A percentile compares a stretch with the other conserved stretches of the same genome.
phyloP scores from a whole-genome alignment of 345 rosid species.

The Pugionium dolabratum region DNA sequence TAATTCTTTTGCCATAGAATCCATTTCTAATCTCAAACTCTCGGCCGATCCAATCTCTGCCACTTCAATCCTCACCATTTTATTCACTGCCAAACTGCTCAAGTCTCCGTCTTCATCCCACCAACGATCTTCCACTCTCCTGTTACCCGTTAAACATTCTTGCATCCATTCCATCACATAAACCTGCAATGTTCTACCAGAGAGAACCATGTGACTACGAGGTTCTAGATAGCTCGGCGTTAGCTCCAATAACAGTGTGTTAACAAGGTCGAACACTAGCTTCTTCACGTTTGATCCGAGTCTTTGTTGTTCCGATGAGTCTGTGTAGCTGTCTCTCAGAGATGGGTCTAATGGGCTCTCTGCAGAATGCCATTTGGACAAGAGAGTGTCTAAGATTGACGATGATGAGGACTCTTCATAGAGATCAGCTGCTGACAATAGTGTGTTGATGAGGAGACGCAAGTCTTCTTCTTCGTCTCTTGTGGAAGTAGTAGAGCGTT shows the following conservation, averaged over 20 bases:
- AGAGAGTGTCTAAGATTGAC: slow-evolving; percentile 41
- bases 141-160: slow-evolving; percentile 59
- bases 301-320: slow-evolving; percentile 55
- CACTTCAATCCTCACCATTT: slow-evolving; percentile 71
- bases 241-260: slow-evolving; percentile 55
- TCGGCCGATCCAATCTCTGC: slow-evolving; percentile 72
- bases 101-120: slow-evolving; percentile 58
- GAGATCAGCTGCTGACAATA: slow-evolving; percentile 61
- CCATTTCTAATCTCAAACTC: slow-evolving; percentile 57
- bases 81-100: slow-evolving; percentile 64
- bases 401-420: slow-evolving; percentile 33
- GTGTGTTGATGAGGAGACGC: slow-evolving; percentile 55
- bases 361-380: slow-evolving; percentile 64
- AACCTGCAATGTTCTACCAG: slow-evolving; percentile 42
- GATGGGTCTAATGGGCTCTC: slow-evolving; percentile 79
- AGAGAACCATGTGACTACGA: slow-evolving; percentile 6
- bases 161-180: slow-evolving; percentile 60
- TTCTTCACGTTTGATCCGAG: slow-evolving; percentile 55
- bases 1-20: slow-evolving; percentile 57
- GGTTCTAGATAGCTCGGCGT: slow-evolving; percentile 45
- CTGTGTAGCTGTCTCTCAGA: slow-evolving; percentile 56
- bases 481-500: slow-evolving; percentile 40
- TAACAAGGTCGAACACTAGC: slow-evolving; percentile 73
- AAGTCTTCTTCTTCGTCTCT: slow-evolving; percentile 65
- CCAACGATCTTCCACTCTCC: slow-evolving; percentile 39